A percentile compares a stretch with the other conserved stretches of the same genome.
Evolutionary conservation across 345 rosid species (phyloP).

Genomic region (Mercurialis annua): DNA sequence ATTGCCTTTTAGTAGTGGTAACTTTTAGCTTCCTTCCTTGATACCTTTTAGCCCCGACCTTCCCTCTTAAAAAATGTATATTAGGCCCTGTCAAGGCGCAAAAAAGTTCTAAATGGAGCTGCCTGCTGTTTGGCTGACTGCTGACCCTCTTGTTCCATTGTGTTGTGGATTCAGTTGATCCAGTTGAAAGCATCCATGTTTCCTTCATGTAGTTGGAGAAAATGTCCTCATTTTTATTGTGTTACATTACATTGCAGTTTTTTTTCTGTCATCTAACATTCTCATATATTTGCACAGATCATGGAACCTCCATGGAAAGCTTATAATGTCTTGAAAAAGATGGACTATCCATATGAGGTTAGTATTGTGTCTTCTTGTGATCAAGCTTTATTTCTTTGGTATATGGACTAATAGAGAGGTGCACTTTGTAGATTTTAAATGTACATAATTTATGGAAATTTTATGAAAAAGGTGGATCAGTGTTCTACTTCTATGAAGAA

Average conservation of each 20-base stretch:
- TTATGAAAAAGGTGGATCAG: not conserved
- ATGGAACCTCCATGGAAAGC: slow-evolving; percentile 99
- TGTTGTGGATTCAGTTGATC: no score
- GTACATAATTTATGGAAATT: not conserved
- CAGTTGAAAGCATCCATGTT: no score
- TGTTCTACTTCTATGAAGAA: not conserved
- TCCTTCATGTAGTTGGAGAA: not conserved
- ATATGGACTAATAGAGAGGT: not conserved
- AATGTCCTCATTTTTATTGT: not conserved
- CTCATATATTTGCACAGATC: slow-evolving; percentile 41
- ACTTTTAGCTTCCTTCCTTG: no score
- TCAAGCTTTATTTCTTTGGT: not conserved
- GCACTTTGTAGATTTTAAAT: not conserved
- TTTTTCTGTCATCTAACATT: no score
- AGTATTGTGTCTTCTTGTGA: slow-evolving; percentile 21
- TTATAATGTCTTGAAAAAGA: slow-evolving; percentile 68
- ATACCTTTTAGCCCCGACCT: no score
- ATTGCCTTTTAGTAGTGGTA: no score
- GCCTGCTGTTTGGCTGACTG: no score
- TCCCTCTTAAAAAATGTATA: no score
- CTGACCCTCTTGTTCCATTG: no score
- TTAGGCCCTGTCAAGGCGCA: no score
- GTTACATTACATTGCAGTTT: not conserved
- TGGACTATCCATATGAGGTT: slow-evolving; percentile 95
- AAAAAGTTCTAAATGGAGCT: no score